These are phyloP conservation scores for Umbelopsis sp. DNA, from an alignment of 192 early-diverging fungal species.

Conservation along the genomic window DNA sequence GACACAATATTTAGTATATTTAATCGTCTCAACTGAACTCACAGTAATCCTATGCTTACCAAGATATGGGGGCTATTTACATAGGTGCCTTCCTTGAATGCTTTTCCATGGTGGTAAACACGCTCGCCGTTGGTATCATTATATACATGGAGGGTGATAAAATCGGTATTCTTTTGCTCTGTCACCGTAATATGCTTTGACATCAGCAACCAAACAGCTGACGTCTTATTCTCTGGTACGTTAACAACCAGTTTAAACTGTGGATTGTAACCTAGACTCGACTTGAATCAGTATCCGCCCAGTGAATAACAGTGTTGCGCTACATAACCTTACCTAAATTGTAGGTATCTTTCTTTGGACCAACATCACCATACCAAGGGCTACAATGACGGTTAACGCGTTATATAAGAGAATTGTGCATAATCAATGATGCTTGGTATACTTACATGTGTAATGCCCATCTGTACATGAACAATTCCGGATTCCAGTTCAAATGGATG, in stretches of 20 bases:
- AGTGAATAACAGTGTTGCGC: background rate
- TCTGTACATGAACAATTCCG: slow-evolving; percentile 67
- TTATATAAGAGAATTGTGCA: too few species aligned
- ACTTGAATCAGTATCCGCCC: slow-evolving; percentile 27
- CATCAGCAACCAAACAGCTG: slow-evolving; percentile 76
- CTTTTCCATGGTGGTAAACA: slow-evolving; percentile 66
- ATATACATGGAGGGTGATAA: slow-evolving; percentile 87
- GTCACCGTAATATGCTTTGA: slow-evolving; percentile 83
- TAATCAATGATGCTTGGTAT: background rate
- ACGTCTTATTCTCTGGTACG: slow-evolving; percentile 46
- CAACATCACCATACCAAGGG: slow-evolving; percentile 31
- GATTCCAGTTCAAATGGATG: slow-evolving; percentile 92
- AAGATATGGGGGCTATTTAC: slow-evolving; percentile 87
- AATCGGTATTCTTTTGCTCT: slow-evolving; percentile 80
- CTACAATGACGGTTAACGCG: slow-evolving; percentile 15
- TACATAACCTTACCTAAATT: slow-evolving; percentile 31
- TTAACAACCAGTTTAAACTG: slow-evolving; percentile 74
- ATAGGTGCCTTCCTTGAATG: slow-evolving; percentile 68
- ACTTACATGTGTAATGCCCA: slow-evolving; percentile 74
- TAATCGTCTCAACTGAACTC: background rate
- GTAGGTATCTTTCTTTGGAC: slow-evolving; percentile 28
- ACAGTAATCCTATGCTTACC: slow-evolving; percentile 38
- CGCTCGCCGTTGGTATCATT: slow-evolving; percentile 63
- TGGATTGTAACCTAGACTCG: slow-evolving; percentile 72
- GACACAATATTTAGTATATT: too few species aligned